Conservation (phyloP, 2,329 filamentous ascomycete genomes). For the Ilyonectria robusta region DNA sequence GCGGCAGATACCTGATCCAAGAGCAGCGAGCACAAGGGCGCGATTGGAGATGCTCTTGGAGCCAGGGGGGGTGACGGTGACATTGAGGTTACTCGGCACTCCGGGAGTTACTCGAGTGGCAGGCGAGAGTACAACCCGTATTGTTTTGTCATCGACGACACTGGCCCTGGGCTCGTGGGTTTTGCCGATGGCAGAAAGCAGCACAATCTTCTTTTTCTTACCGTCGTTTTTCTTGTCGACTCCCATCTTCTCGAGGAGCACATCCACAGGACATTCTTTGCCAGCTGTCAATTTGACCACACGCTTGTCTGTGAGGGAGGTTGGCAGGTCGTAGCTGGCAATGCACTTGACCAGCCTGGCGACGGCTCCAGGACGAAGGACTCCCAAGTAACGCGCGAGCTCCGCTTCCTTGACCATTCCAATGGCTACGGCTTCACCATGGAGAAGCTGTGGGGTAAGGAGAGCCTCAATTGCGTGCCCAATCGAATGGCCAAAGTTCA, state of each 20-base stretch:
- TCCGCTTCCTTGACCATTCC: slow-evolving; percentile 99
- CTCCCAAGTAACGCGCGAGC: slow-evolving; percentile 88
- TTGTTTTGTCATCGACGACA: slow-evolving; percentile 87
- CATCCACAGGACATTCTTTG: slow-evolving; percentile 89
- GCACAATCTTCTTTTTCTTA: slow-evolving; percentile 93
- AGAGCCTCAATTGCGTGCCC: slow-evolving; percentile 97
- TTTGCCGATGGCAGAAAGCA: slow-evolving; percentile 90
- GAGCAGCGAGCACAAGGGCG: slow-evolving; percentile 91
- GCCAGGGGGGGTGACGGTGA: slow-evolving; percentile 89
- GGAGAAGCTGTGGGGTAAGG: slow-evolving; percentile 92
- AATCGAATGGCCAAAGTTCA: slow-evolving; percentile 99
- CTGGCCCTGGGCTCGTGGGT: slow-evolving; percentile 91
- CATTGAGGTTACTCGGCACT: slow-evolving; percentile 74
- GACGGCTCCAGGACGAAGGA: slow-evolving; percentile 88
- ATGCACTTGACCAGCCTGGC: slow-evolving; percentile 94
- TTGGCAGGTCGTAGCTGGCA: slow-evolving; percentile 91
- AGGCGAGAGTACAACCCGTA: slow-evolving; percentile 86
- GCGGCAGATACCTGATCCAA: slow-evolving; percentile 87
- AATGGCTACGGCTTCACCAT: slow-evolving; percentile 96
- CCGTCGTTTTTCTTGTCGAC: slow-evolving; percentile 99
- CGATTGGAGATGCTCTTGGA: slow-evolving; percentile 99
- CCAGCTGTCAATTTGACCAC: slow-evolving; percentile 87
- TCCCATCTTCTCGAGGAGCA: slow-evolving; percentile 91
- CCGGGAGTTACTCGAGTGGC: slow-evolving; percentile 82
- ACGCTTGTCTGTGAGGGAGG: slow-evolving; percentile 85